Evolutionary conservation across 352 stramenopile species (phyloP).

Genomic region (Phytophthora syringae): DNA sequence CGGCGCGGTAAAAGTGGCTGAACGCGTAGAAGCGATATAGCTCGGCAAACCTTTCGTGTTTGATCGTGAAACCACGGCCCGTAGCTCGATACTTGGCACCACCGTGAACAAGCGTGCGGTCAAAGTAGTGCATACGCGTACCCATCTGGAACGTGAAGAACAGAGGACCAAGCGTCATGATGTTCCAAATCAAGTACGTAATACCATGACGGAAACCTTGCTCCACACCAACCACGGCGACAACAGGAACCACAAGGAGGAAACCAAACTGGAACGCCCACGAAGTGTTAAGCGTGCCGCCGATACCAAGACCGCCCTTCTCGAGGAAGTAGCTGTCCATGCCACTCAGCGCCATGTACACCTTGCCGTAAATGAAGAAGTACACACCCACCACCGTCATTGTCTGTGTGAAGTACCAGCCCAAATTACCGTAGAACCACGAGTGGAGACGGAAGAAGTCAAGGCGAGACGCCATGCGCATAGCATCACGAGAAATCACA

Average conservation of each 20-base stretch:
- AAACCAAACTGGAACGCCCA: conserved; percentile 97
- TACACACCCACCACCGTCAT: conserved; percentile 98
- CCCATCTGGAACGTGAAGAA: conserved; percentile 99
- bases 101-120: conserved; percentile 97
- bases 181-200: conserved; percentile 94
- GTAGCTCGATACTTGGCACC: conserved; percentile 98
- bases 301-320: conserved; percentile 93
- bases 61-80: conserved; percentile 98
- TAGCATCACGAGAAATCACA: conserved; percentile 97
- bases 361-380: conserved; percentile 98
- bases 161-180: conserved; percentile 96
- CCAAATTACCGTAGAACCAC: conserved; percentile 99
- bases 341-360: conserved; percentile 95
- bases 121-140: conserved; percentile 99
- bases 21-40: conserved; percentile 98
- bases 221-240: conserved; percentile 98
- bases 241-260: conserved; percentile 96
- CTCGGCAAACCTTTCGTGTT: conserved; percentile 98
- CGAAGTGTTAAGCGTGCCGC: conserved; percentile 96
- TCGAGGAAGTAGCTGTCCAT: conserved; percentile 93
- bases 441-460: conserved; percentile 98
- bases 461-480: conserved; percentile 95
- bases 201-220: conserved; percentile 95
- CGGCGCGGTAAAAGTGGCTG: conserved; percentile 97
- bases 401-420: conserved; percentile 98